Evolutionary conservation across 2,329 filamentous ascomycete genomes (phyloP).

Genomic region (Colletotrichum tofieldiae): DNA sequence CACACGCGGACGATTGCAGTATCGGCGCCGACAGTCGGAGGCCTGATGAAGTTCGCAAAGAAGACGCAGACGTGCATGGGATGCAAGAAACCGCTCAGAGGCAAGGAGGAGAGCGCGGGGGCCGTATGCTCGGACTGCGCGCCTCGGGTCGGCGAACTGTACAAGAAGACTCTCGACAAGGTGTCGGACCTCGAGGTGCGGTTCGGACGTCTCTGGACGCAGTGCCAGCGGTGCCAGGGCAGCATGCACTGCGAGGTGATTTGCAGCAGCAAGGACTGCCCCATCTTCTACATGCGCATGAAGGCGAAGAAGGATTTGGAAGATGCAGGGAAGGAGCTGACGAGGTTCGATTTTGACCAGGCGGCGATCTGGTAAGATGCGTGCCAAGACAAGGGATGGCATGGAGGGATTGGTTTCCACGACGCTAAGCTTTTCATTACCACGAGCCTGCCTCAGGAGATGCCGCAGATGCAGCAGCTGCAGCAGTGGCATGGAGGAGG

Average conservation of each 20-base stretch:
- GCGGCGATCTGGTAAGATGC: conserved; percentile 72
- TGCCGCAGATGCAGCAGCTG: conserved; percentile 9
- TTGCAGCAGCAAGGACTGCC: conserved; percentile 95
- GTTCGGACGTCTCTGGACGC: conserved; percentile 95
- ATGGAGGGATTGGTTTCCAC: conserved; percentile 3
- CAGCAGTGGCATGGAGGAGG: conserved; percentile 15
- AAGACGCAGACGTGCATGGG: conserved; percentile 99
- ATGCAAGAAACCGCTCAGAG: conserved; percentile 94
- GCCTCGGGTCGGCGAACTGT: conserved; percentile 90
- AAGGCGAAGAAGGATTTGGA: conserved; percentile 99
- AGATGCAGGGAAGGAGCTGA: conserved; percentile 91
- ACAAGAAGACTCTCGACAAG: conserved; percentile 90
- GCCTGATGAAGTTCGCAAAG: conserved; percentile 98
- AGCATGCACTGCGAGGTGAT: conserved; percentile 99
- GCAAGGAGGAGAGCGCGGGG: conserved; percentile 83
- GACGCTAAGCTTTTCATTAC: conserved; percentile 30
- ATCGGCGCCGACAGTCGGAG: conserved; percentile 90
- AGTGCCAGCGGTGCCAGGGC: conserved; percentile 97
- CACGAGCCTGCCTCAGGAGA: conserved; percentile 29
- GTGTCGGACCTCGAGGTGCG: conserved; percentile 93
- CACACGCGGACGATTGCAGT: conserved; percentile 97
- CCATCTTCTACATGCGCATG: conserved; percentile 99
- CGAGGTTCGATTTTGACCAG: conserved; percentile 89
- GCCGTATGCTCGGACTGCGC: conserved; percentile 92
- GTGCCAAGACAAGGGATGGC: conserved; percentile 10